Base-by-base conservation (phyloP, 164 flowering plant genomes). In the Berberis thunbergii region DNA sequence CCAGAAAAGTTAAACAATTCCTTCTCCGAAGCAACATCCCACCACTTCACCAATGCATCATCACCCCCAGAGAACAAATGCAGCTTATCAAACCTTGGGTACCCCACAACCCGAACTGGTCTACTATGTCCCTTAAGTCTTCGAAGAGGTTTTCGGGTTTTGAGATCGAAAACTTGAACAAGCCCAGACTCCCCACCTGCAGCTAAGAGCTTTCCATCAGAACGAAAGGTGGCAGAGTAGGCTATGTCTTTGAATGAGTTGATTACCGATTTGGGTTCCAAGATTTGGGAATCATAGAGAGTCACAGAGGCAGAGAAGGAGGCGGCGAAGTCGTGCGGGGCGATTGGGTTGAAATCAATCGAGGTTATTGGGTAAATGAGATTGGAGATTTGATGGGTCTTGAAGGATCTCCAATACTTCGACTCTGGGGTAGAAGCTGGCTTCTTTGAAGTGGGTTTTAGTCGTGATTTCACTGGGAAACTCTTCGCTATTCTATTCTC, bases 11-110 rank as follows among this genome's bases (percentile, higher is more conserved):
- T 75, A 26, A 53, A 39, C 7, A 89, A 6, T 41, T 69, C 64
- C 2, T 66, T 78, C 65, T 78, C 95, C 0, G 74, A 65, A 3
- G 83, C 84, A 3, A 94, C 86, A 69, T 94, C 99, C 99, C 96
- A 94, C 62, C 79, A 94, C 78, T 83, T 89, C 50, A 94, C 89
- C 4, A 89, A 59, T 1, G 79, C 75, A 61, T 94, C 99, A 65
- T 94, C 99, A 1, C 87, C 95, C 11, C 88, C 97, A 4, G 95
- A 86, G 59, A 86, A 81, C 63, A 94, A 72, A 65, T 89, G 97
- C 41, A 89, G 76, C 72, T 83, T 87, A 71, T 94, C 97, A 2
- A 55, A 64, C 45, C 70, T 49, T 0, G 96, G 96, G 73, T 80
- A 94, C 57, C 74, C 52, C 3, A 82, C 95, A 4, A 79, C 57